Evolutionary conservation across 2,329 filamentous ascomycete species (phyloP), one percentile per base, ranked within the genome.

Genomic region (Ophiostoma fasciatum): DNA sequence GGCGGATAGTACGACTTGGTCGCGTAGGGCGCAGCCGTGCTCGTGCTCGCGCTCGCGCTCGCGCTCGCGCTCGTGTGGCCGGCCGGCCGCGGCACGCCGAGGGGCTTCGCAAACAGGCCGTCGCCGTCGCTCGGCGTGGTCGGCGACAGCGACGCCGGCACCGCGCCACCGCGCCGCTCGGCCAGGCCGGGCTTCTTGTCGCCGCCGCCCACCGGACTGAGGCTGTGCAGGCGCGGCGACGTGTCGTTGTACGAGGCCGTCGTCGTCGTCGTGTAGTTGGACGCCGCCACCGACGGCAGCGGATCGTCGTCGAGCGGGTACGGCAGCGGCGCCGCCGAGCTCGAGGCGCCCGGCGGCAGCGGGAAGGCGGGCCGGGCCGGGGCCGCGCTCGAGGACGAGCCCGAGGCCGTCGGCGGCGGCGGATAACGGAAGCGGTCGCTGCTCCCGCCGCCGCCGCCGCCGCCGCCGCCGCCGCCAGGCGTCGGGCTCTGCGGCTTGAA

Each of bases 21-120:
- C 42, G 70, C 65, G 47, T 72, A 71, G 37, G n/a, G n/a, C n/a
- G n/a, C n/a, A n/a, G n/a, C n/a, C n/a, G n/a, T n/a, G n/a, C n/a
- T 94, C 1, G 90, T 98, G 3, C 85, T 93, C 11, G 78, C 93
- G 0, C 90, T 96, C 12, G 88, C 66, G 45, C 76, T 74, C 30
- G 74, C 66, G 49, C 71, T 76, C 44, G 78, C 66, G 21, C 62
- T 61, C 33, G 49, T 15, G 26, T 21, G 36, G 23, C 21, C 18
- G 40, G 45, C 57, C 41, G 64, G 45, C n/a, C n/a, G n/a, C n/a
- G n/a, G n/a, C n/a, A n/a, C n/a, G 55, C 57, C 56, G 33, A 74
- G 48, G 7, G 71, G 70, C 48, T 75, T 76, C 42, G 82, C 79
- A 54, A 92, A 92, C 36, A 93, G 61, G n/a, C 74, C 80, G 37